phyloP scores from a whole-genome alignment of 768 basidiomycete genomes.

The Imleria badia region DNA sequence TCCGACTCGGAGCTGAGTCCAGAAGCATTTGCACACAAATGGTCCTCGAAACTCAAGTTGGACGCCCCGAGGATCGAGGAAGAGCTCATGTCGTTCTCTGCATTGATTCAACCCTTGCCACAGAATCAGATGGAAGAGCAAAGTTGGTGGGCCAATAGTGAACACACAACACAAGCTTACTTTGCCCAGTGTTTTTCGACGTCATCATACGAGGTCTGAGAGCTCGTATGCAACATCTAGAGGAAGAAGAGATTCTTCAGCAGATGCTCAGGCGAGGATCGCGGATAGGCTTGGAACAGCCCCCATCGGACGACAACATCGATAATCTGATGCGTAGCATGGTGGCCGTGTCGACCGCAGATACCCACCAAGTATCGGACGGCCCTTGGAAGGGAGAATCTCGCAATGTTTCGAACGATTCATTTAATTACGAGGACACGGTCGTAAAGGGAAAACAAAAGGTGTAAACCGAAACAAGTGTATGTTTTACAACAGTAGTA shows the following conservation, averaged over 20 bases:
- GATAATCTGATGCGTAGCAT: conserved; percentile 43
- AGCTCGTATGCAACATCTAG: conserved; percentile 37
- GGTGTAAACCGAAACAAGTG: conserved; percentile 8
- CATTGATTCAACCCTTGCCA: conserved; percentile 34
- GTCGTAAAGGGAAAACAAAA: conserved; percentile 27
- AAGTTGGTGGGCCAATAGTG: conserved; percentile 29
- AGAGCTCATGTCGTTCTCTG: conserved; percentile 30
- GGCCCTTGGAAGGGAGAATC: conserved; percentile 31
- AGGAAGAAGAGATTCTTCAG: conserved; percentile 46
- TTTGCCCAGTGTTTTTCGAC: conserved; percentile 33
- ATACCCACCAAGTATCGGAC: conserved; percentile 18
- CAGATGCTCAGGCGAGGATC: conserved; percentile 38
- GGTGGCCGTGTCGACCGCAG: conserved; percentile 30
- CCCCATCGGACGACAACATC: conserved; percentile 37
- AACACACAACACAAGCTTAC: conserved; percentile 2
- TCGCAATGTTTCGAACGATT: conserved; percentile 10
- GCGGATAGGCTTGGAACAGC: conserved; percentile 34
- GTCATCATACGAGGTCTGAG: conserved; percentile 41
- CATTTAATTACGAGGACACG: conserved; percentile 26
- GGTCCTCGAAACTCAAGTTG: conserved; percentile 35
- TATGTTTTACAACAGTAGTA: not conserved
- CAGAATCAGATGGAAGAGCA: conserved; percentile 38
- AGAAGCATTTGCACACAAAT: conserved; percentile 38
- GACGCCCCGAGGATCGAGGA: conserved; percentile 39
- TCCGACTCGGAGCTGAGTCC: conserved; percentile 40